Base-by-base conservation (phyloP, 768 basidiomycete genomes). In the Suillus alpinus region DNA sequence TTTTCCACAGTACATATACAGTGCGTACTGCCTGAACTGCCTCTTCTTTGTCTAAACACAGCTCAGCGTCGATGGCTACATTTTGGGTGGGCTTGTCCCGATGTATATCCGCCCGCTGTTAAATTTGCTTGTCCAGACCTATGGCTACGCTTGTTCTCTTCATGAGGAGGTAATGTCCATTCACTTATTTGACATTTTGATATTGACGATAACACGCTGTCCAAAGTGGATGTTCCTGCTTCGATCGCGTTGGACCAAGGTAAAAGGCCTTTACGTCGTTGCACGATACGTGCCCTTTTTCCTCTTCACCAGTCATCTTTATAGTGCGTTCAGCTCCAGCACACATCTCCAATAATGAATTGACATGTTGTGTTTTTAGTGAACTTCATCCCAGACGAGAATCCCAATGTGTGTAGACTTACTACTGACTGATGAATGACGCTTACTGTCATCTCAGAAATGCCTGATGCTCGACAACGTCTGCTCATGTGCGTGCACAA, bases 11-110 rank as follows among this genome's bases (percentile, higher is more conserved):
- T 51, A 51, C 32, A 51, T 51, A 34, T 51, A 51, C 12, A 20
- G 50, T 51, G 50, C n/a, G 50, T 51, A 10, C n/a, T 34, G 6
- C 13, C 32, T 20, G n/a, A 20, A 13, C 6, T 20, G 2, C 32
- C n/a, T 14, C 13, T 51, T 34, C 12, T n/a, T 20, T 49, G 29
- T 34, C n/a, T 16, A 2, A 31, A 20, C n/a, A n/a, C n/a, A 34
- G n/a, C 32, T 51, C 32, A 51, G 50, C n/a, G 32, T 51, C 50
- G 6, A 51, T 51, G 32, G 50, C 50, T 51, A 51, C 50, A 51
- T 51, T 34, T 32, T 51, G 50, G 32, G 50, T 51, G 32, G n/a
- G 50, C 32, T 51, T 51, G n/a, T 34, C 12, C n/a, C n/a, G 32
- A 12, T 34, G 14, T 51, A 13, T 20, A 6, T 20, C 6, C n/a